Percentiles rank a stretch among this genome's conserved stretches.
Evolutionary conservation across 371 early-diverging fungal genomes (phyloP).

Genomic region (Lichtheimia corymbifera): DNA sequence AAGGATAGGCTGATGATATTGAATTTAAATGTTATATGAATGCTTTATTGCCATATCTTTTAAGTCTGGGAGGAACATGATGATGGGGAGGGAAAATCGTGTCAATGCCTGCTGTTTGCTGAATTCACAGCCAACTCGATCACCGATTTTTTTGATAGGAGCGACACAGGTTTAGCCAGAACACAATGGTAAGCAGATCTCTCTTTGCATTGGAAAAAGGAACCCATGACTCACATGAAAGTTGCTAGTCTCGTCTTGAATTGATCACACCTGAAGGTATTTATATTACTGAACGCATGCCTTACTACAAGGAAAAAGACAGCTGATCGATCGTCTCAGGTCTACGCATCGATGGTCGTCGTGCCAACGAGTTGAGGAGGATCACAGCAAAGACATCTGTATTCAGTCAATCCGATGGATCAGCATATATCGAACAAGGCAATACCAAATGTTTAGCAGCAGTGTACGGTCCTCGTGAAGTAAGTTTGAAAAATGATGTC

Average conservation of each 20-base stretch:
- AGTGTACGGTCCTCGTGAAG: constrained; percentile 94
- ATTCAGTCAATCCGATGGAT: constrained; percentile 87
- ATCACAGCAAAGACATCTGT: constrained; percentile 80
- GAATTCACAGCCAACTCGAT: too few relatives aligned
- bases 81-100: too few relatives aligned
- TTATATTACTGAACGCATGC: background rate
- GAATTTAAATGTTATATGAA: too few relatives aligned
- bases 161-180: too few relatives aligned
- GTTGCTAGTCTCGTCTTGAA: constrained; percentile 9
- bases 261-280: constrained; percentile 13
- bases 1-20: too few relatives aligned
- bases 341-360: constrained; percentile 92
- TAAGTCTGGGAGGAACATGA: too few relatives aligned
- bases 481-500: constrained; percentile 16
- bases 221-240: too few relatives aligned
- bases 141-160: too few relatives aligned
- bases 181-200: too few relatives aligned
- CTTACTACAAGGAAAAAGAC: background rate
- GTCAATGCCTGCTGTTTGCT: too few relatives aligned
- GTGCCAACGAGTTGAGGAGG: constrained; percentile 88
- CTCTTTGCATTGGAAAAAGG: too few relatives aligned
- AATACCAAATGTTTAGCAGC: constrained; percentile 92
- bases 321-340: constrained; percentile 41
- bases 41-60: too few relatives aligned
- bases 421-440: constrained; percentile 93